Conservation (phyloP, 73 alveolate genomes). For the Uronychia binucleata region DNA sequence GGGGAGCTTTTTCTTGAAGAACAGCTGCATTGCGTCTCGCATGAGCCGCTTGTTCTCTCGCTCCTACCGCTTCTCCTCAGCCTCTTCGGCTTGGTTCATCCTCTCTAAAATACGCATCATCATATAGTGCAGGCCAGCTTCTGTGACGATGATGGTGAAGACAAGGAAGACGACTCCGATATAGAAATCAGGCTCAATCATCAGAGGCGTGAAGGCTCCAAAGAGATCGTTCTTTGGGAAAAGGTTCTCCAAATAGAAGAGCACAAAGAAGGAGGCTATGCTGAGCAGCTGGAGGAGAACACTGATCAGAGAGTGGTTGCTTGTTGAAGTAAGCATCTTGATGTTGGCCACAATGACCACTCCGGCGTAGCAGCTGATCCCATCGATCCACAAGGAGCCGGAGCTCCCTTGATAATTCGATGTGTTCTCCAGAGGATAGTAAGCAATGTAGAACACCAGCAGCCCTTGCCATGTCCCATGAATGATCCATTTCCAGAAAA, state of each 20-base stretch:
- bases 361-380: constrained; percentile 85
- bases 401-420: constrained; percentile 37
- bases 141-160: constrained; percentile 7
- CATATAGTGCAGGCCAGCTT: constrained; percentile 5
- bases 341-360: constrained; percentile 87
- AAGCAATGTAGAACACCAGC: constrained; percentile 60
- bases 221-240: neutral
- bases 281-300: constrained; percentile 23
- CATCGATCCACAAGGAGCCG: constrained; percentile 79
- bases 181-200: constrained; percentile 9
- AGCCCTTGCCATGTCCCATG: constrained; percentile 77
- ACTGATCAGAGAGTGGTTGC: constrained; percentile 28
- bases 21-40: neutral
- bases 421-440: constrained; percentile 46
- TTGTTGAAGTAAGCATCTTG: constrained; percentile 64
- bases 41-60: neutral
- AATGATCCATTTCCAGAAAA: constrained; percentile 87
- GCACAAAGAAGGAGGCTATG: neutral
- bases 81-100: neutral
- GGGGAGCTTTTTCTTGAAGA: no score
- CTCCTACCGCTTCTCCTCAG: neutral
- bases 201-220: constrained; percentile 4
- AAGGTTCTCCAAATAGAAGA: neutral
- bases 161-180: constrained; percentile 1
- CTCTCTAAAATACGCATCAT: neutral